Conservation (phyloP, 2,329 filamentous ascomycete species). For the Colletotrichum chlorophyti region DNA sequence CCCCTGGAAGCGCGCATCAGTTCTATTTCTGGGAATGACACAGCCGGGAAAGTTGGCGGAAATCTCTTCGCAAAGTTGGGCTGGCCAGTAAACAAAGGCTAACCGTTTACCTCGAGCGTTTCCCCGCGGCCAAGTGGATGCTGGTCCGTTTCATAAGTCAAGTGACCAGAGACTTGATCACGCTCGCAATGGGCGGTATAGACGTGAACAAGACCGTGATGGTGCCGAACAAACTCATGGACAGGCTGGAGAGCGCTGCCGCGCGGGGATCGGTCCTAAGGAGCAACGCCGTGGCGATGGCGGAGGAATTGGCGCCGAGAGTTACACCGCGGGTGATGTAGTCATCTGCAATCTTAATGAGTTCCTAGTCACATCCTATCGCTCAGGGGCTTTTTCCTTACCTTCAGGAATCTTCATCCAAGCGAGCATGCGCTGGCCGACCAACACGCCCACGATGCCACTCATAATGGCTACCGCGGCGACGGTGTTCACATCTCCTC, state of each 20-base stretch:
- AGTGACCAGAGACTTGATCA: slow-evolving; percentile 53
- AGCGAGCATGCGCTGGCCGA: slow-evolving; percentile 56
- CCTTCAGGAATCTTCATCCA: slow-evolving; percentile 61
- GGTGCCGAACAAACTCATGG: slow-evolving; percentile 67
- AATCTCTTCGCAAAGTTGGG: too few relatives aligned
- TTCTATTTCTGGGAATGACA: too few relatives aligned
- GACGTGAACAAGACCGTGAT: slow-evolving; percentile 65
- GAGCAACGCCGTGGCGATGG: slow-evolving; percentile 64
- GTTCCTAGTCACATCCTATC: neutral
- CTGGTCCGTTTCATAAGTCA: too few relatives aligned
- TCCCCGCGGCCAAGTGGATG: too few relatives aligned
- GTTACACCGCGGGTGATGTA: slow-evolving; percentile 69
- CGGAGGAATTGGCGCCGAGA: slow-evolving; percentile 65
- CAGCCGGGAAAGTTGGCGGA: too few relatives aligned
- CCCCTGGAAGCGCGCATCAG: too few relatives aligned
- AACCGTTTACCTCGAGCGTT: too few relatives aligned
- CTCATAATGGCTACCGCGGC: slow-evolving; percentile 65
- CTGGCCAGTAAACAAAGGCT: too few relatives aligned
- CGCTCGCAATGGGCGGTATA: slow-evolving; percentile 57
- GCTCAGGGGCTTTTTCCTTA: slow-evolving; percentile 33
- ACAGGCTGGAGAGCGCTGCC: slow-evolving; percentile 64
- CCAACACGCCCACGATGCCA: slow-evolving; percentile 63
- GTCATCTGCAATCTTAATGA: slow-evolving; percentile 51
- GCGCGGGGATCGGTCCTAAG: slow-evolving; percentile 63
- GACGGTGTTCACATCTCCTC: slow-evolving; percentile 61